Conservation (phyloP, 2,329 filamentous ascomycete species). For the Sphaerostilbella broomeana region DNA sequence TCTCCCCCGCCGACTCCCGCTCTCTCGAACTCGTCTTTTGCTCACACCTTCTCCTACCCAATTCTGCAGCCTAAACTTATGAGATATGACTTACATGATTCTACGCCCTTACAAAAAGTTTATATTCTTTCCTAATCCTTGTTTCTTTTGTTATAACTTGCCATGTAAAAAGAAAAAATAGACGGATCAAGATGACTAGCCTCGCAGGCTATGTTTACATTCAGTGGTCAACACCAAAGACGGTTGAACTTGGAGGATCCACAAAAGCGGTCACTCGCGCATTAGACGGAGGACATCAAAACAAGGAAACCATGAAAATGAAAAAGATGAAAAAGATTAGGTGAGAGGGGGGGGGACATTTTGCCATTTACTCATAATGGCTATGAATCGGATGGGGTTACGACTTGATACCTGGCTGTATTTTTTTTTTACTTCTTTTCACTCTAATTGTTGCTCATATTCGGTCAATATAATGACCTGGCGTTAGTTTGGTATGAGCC, state of each 20-base stretch:
- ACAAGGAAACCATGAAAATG: constrained; percentile 3
- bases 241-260: too few species aligned
- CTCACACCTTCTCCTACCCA: constrained; percentile 40
- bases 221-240: too few species aligned
- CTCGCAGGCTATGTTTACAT: constrained; percentile 7
- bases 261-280: too few species aligned
- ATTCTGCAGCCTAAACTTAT: constrained; percentile 15
- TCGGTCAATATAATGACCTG: too few species aligned
- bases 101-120: constrained; percentile 3
- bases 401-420: constrained; percentile 22
- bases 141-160: too few species aligned
- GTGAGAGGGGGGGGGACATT: not conserved
- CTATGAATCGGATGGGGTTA: constrained; percentile 25
- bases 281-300: too few species aligned
- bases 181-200: constrained; percentile 5
- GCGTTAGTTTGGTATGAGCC: not conserved
- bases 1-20: constrained; percentile 43
- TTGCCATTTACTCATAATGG: constrained; percentile 19
- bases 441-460: not conserved
- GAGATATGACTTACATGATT: constrained; percentile 12
- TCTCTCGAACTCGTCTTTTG: constrained; percentile 46
- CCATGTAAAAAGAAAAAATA: too few species aligned
- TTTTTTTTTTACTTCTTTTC: not conserved
- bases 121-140: not conserved
- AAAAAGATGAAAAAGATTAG: constrained; percentile 2